Conservation (phyloP, 306 rosid genomes). For the Prunus campanulata region DNA sequence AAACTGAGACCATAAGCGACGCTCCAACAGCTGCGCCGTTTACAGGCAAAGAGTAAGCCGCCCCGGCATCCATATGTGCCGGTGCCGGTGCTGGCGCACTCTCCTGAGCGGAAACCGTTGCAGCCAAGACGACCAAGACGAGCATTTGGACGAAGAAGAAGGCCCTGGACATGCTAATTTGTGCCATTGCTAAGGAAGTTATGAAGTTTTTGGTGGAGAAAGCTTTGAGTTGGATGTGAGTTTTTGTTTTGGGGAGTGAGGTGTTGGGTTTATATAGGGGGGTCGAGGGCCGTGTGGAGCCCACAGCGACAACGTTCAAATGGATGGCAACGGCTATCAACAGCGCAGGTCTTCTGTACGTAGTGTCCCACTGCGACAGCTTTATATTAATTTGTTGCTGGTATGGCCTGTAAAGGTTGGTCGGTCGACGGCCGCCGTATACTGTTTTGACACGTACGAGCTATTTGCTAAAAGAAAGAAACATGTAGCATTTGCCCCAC, state of each 20-base stretch:
- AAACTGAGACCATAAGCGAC: conserved; percentile 11
- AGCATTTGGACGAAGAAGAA: background rate
- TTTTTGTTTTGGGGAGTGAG: background rate
- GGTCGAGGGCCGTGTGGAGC: conserved; percentile 5
- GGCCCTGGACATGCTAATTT: no score
- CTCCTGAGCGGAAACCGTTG: conserved; percentile 16
- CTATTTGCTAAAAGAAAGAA: no score
- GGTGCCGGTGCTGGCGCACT: conserved; percentile 4
- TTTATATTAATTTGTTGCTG: background rate
- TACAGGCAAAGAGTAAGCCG: conserved; percentile 17
- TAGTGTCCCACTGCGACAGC: background rate
- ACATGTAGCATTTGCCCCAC: no score
- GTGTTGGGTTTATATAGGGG: background rate
- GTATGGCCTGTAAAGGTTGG: no score
- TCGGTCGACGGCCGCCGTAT: background rate
- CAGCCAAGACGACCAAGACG: conserved; percentile 7
- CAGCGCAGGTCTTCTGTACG: background rate
- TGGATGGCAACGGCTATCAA: conserved; percentile 23
- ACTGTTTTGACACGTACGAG: background rate
- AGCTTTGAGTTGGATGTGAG: no score
- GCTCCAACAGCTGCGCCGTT: conserved; percentile 18
- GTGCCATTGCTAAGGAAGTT: no score
- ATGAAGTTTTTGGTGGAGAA: no score
- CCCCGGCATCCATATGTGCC: conserved; percentile 10
- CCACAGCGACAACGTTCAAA: conserved; percentile 18